Conservation (phyloP, 306 rosid genomes). For the Quercus gilva region DNA sequence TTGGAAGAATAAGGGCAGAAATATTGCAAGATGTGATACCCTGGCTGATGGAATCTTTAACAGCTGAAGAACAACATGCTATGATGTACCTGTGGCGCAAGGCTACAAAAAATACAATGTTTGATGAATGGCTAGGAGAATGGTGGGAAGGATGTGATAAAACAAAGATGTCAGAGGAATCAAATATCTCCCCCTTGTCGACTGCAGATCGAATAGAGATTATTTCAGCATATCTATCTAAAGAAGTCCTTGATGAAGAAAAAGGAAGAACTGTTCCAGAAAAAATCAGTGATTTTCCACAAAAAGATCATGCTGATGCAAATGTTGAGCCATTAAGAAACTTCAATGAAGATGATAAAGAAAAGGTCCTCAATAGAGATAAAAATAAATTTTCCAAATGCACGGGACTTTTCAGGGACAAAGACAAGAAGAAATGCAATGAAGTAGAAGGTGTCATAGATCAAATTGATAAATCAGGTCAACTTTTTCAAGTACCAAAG, state of each 20-base stretch:
- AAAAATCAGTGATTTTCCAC: slow-evolving; percentile 24
- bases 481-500: slow-evolving; percentile 25
- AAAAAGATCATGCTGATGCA: slow-evolving; percentile 37
- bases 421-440: slow-evolving; percentile 27
- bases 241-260: slow-evolving; percentile 41
- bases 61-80: slow-evolving; percentile 68
- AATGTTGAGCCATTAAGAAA: slow-evolving; percentile 24
- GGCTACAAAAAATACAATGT: slow-evolving; percentile 82
- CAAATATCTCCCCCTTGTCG: slow-evolving; percentile 40
- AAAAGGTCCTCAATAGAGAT: slow-evolving; percentile 27
- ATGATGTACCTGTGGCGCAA: slow-evolving; percentile 78
- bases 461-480: slow-evolving; percentile 13
- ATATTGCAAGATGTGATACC: slow-evolving; percentile 88
- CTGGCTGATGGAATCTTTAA: slow-evolving; percentile 83
- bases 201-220: slow-evolving; percentile 70
- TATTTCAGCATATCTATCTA: slow-evolving; percentile 55
- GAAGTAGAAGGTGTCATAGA: slow-evolving; percentile 27
- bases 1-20: slow-evolving; percentile 80
- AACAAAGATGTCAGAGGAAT: slow-evolving; percentile 42
- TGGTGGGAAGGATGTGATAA: slow-evolving; percentile 85
- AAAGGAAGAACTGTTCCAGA: slow-evolving; percentile 34
- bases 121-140: slow-evolving; percentile 82
- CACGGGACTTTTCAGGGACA: slow-evolving; percentile 21
- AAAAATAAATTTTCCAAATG: slow-evolving; percentile 27
- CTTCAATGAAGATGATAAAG: slow-evolving; percentile 28